Conservation (phyloP, 2,329 filamentous ascomycete species). For the Torrubiella hemipterigena region DNA sequence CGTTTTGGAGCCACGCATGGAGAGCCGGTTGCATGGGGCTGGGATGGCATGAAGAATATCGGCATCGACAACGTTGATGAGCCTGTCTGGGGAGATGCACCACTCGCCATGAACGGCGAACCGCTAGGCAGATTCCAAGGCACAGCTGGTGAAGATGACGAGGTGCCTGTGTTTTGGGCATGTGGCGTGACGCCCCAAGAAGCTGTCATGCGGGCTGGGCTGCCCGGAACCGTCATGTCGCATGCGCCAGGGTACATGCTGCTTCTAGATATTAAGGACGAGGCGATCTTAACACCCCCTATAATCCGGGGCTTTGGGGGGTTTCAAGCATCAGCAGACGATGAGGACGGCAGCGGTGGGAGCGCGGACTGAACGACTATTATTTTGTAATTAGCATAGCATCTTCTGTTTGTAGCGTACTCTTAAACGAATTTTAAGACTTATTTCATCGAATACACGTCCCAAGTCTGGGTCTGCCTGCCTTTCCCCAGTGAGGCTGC, state of each 20-base stretch:
- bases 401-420: no score
- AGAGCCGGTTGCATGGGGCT: conserved; percentile 54
- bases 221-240: conserved; percentile 45
- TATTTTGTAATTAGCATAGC: no score
- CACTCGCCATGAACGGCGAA: conserved; percentile 25
- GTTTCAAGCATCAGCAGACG: background rate
- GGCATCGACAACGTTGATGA: conserved; percentile 40
- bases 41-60: conserved; percentile 37
- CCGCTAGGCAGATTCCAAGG: conserved; percentile 11
- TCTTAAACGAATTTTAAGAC: no score
- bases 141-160: conserved; percentile 18
- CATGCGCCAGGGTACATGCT: conserved; percentile 54
- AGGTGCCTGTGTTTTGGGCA: conserved; percentile 48
- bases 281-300: conserved; percentile 16
- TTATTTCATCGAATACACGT: no score
- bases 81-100: conserved; percentile 46
- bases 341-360: no score
- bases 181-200: conserved; percentile 57
- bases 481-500: no score
- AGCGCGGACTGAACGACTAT: no score
- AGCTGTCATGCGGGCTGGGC: conserved; percentile 42
- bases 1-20: conserved; percentile 46
- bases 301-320: background rate
- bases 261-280: conserved; percentile 37
- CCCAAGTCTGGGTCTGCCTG: no score